Evolutionary conservation across 2,329 filamentous ascomycete genomes (phyloP), one percentile per base, ranked within the genome.

Genomic region (Aspergillus candidus): DNA sequence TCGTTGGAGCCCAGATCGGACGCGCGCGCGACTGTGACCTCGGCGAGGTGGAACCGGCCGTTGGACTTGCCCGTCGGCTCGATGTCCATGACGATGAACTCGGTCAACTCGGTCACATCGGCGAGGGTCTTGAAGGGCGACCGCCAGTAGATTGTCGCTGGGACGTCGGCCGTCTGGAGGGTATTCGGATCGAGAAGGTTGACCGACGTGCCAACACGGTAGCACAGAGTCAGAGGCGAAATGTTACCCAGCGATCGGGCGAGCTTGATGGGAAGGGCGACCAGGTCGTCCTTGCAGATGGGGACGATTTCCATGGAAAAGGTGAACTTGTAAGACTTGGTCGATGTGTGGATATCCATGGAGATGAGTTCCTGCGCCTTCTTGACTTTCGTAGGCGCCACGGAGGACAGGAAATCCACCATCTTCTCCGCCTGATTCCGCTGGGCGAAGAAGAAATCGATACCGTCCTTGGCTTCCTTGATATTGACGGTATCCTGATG

Each of bases 401-500:
- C 84, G 0, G 88, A 91, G 55, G 81, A 82, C 49, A 96, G 73
- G 65, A 96, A 94, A 67, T 97, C 90, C 49, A 94, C 80, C 65
- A 95, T 91, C 60, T 87, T 89, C 61, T 94, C 88, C 6, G 90
- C 91, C 57, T 94, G 86, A 61, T 96, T 98, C 58, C 88, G 78
- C 46, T 86, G 82, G 0, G 88, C 79, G 62, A 93, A 98, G 76
- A 84, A 98, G 67, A 98, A 98, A 65, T 98, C 93, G 47, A 98
- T 83, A 1, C 93, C 93, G 57, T 96, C 89, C 69, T 90, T 90
- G 22, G 88, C 86, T 70, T 98, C 93, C 65, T 94, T 96, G 71
- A 98, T 98, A 67, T 97, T 98, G 69, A 96, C 90, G 1, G 91
- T 93, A 56, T 98, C 90, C 53, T 82, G 80, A 67, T 95, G 90